Conservation (phyloP, 768 basidiomycete species). For the Sporobolomyces pararoseus region DNA sequence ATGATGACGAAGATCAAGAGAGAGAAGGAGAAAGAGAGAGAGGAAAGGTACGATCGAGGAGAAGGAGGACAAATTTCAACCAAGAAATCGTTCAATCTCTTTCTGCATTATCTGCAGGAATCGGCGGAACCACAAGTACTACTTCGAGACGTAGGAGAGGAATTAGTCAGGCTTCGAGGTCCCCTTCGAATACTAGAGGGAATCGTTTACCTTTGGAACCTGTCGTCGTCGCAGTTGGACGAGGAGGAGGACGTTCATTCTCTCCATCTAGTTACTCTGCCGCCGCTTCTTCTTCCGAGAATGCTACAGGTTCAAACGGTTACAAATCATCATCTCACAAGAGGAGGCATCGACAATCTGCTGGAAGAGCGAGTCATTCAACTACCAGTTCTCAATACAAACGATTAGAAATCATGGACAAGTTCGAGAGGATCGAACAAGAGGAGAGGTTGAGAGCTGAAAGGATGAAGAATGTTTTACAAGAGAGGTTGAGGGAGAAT, state of each 20-base stretch:
- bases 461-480: conserved; percentile 4
- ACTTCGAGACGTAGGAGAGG: not conserved
- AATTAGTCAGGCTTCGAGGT: not conserved
- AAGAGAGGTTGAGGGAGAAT: not conserved
- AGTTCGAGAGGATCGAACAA: conserved; percentile 5
- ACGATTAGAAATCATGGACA: not conserved
- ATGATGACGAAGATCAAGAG: not conserved
- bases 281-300: not conserved
- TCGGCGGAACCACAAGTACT: too few relatives aligned
- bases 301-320: conserved; percentile 1
- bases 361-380: conserved; percentile 2
- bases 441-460: not conserved
- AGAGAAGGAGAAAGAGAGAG: not conserved
- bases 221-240: too few relatives aligned
- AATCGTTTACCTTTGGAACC: not conserved
- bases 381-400: too few relatives aligned
- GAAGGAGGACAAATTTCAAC: not conserved
- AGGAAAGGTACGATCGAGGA: too few relatives aligned
- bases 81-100: not conserved
- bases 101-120: not conserved
- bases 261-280: not conserved
- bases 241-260: not conserved
- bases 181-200: conserved; percentile 1
- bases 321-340: not conserved
- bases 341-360: conserved; percentile 8